A percentile compares a stretch with the other conserved stretches of the same genome.
Evolutionary conservation across 208 protist genomes (phyloP).

Genomic region (Acanthamoeba royreba): DNA sequence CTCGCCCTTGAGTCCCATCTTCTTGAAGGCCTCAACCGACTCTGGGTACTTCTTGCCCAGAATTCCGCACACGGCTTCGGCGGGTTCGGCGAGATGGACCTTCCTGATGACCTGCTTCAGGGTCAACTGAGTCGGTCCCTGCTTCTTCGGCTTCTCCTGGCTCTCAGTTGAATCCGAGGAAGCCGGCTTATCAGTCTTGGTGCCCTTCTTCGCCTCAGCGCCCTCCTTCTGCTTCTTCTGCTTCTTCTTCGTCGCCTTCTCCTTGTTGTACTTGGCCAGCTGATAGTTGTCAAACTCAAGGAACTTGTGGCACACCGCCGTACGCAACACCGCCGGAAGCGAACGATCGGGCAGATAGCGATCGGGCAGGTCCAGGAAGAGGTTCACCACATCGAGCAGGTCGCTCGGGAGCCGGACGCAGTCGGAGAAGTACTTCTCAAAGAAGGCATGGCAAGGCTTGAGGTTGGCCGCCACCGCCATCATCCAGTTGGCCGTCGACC

Average conservation of each 20-base stretch:
- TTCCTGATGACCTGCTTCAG: slow-evolving; percentile 75
- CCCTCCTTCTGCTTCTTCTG: too few relatives aligned
- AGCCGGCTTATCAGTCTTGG: too few relatives aligned
- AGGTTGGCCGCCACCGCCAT: slow-evolving; percentile 84
- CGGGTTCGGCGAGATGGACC: slow-evolving; percentile 82
- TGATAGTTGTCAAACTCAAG: slow-evolving; percentile 87
- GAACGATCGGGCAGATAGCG: slow-evolving; percentile 33
- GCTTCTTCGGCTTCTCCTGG: neutral
- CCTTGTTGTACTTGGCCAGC: slow-evolving; percentile 91
- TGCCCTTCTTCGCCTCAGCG: too few relatives aligned
- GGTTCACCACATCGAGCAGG: slow-evolving; percentile 90
- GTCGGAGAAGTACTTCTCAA: slow-evolving; percentile 85
- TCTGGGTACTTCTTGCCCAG: slow-evolving; percentile 91
- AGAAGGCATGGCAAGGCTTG: slow-evolving; percentile 82
- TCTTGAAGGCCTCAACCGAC: slow-evolving; percentile 79
- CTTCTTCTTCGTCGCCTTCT: neutral
- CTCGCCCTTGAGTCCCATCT: slow-evolving; percentile 62
- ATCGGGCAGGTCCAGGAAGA: slow-evolving; percentile 61
- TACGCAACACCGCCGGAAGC: slow-evolving; percentile 86
- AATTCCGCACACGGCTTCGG: slow-evolving; percentile 86
- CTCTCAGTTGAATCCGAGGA: too few relatives aligned
- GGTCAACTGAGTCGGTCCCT: slow-evolving; percentile 40
- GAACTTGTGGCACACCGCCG: slow-evolving; percentile 86
- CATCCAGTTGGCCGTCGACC: slow-evolving; percentile 88
- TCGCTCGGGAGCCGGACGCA: slow-evolving; percentile 88